Percentiles rank a stretch among this genome's conserved stretches.
Evolutionary conservation across 257 asterid species (phyloP).

Genomic region (Ophiorrhiza pumila): DNA sequence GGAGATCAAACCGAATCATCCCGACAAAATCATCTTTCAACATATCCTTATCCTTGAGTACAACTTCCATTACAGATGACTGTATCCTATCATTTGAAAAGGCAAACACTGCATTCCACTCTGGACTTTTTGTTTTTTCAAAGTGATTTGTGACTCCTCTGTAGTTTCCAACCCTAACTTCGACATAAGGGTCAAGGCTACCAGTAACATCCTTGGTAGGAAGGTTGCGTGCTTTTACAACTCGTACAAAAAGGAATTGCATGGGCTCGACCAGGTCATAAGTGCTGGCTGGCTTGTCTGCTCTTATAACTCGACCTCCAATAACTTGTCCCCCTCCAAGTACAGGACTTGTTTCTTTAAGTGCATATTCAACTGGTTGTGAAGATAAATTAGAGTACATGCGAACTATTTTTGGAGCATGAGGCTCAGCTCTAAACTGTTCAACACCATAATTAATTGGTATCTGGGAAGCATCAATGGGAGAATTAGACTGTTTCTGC

Average conservation of each 20-base stretch:
- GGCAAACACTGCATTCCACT: constrained; percentile 82
- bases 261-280: constrained; percentile 93
- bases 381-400: constrained; percentile 46
- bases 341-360: constrained; percentile 77
- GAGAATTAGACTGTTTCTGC: constrained; percentile 30
- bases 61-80: constrained; percentile 64
- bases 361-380: constrained; percentile 55
- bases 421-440: constrained; percentile 54
- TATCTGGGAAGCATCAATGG: constrained; percentile 28
- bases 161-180: constrained; percentile 84
- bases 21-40: constrained; percentile 81
- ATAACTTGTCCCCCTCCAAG: constrained; percentile 84
- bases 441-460: constrained; percentile 36
- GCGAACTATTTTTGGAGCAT: constrained; percentile 36
- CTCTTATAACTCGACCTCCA: constrained; percentile 57
- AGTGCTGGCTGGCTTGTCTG: constrained; percentile 49
- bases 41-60: constrained; percentile 68
- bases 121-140: constrained; percentile 69
- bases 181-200: constrained; percentile 84
- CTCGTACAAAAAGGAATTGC: constrained; percentile 87
- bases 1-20: constrained; percentile 52
- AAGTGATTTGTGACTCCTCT: constrained; percentile 75
- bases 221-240: constrained; percentile 74
- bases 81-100: constrained; percentile 73
- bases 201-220: constrained; percentile 69